Conservation (phyloP, 306 rosid genomes). For the Citrullus amarus region DNA sequence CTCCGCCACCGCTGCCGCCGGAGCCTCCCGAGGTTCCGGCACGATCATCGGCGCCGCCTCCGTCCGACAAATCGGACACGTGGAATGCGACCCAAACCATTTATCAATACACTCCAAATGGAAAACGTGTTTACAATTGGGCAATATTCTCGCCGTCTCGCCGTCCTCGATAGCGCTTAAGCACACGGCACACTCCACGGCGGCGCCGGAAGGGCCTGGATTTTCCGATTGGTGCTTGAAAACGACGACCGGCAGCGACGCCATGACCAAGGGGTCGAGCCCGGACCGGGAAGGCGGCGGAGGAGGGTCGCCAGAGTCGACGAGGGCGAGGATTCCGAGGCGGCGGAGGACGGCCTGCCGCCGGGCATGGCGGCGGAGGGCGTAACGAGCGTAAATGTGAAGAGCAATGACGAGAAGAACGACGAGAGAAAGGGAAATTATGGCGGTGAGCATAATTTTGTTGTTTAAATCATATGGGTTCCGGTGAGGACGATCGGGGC, state of each 20-base stretch:
- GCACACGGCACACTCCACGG: slow-evolving; percentile 41
- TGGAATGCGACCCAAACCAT: slow-evolving; percentile 33
- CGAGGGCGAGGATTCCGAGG: slow-evolving; percentile 27
- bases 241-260: slow-evolving; percentile 29
- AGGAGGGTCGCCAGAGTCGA: neutral
- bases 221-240: slow-evolving; percentile 19
- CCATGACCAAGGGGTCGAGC: slow-evolving; percentile 24
- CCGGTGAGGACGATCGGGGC: neutral
- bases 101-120: slow-evolving; percentile 45
- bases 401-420: slow-evolving; percentile 48
- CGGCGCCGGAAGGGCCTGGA: neutral
- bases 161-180: slow-evolving; percentile 24
- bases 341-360: slow-evolving; percentile 36
- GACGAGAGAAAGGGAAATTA: slow-evolving; percentile 41
- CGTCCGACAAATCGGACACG: slow-evolving; percentile 27
- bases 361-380: slow-evolving; percentile 50
- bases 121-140: slow-evolving; percentile 41
- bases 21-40: neutral
- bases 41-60: slow-evolving; percentile 13
- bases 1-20: slow-evolving; percentile 6
- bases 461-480: slow-evolving; percentile 23
- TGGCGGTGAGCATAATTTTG: slow-evolving; percentile 45
- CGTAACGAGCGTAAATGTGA: slow-evolving; percentile 58
- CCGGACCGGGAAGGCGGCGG: slow-evolving; percentile 16
- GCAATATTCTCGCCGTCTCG: slow-evolving; percentile 22